Base-by-base conservation (phyloP, 2,329 filamentous ascomycete genomes). In the Paraphaeosphaeria minitans region DNA sequence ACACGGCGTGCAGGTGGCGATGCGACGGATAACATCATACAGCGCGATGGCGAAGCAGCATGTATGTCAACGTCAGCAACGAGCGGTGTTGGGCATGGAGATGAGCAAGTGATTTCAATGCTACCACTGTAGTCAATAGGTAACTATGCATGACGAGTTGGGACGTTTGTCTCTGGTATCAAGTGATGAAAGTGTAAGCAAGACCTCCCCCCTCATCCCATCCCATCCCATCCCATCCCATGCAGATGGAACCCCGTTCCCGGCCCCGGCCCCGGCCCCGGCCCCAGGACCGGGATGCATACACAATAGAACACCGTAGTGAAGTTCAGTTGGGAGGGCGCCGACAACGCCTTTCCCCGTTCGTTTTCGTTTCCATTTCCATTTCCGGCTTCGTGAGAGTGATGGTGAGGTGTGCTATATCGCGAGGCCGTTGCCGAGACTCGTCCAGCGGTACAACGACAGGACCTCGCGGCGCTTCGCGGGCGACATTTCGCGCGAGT, bases 361-460 rank as follows among this genome's bases (percentile, higher is more conserved):
- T 22, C 24, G 10, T 22, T 31, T 22, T 16, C 19, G 9, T 19
- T 22, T 35, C 12, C n/a, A 33, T 35, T 16, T 14, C 7, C 35
- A 2, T 39, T 39, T n/a, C 29, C 29, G 29, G 4, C 29, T 5
- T 27, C 3, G 24, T 27, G 24, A 27, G 24, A 27, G 24, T 27
- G 24, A 27, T 3, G 24, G 29, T 31, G 29, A 8, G 24, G 6
- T 27, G 24, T 6, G 24, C 41, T 50, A 62, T 58, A 57, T 59
- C 31, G 56, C 54, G 8, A 59, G 55, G 10, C 53, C 60, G 43
- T 77, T 78, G 8, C 76, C 77, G 46, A 77, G 64, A 55, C 74
- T 75, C 47, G 78, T 84, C 83, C 83, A 85, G 46, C 82, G 77
- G 63, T 85, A 85, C 46, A 84, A 68, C 6, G 82, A 83, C n/a